These are phyloP conservation scores for Lolium multiflorum DNA, from an alignment of 176 grass and related monocot species.

Conservation along the genomic window DNA sequence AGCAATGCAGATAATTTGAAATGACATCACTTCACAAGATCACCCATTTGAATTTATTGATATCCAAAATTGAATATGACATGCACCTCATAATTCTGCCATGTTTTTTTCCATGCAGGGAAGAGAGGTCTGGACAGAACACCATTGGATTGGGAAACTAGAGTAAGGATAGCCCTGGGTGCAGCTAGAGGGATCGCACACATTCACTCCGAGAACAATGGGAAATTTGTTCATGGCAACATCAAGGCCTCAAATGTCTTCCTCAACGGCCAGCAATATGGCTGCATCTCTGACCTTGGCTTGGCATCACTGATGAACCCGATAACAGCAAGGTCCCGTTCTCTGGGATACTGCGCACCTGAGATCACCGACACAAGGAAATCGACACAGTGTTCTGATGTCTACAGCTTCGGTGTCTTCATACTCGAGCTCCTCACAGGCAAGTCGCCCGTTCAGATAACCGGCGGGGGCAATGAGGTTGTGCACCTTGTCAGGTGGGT, in stretches of 20 bases:
- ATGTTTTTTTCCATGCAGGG: conserved; percentile 39
- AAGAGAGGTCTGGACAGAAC: conserved; percentile 78
- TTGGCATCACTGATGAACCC: conserved; percentile 79
- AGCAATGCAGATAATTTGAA: background rate
- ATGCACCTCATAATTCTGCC: background rate
- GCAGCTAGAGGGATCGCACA: conserved; percentile 79
- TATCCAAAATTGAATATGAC: background rate
- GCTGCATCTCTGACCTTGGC: conserved; percentile 76
- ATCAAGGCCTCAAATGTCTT: conserved; percentile 96
- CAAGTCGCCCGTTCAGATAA: conserved; percentile 83
- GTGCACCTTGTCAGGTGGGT: conserved; percentile 98
- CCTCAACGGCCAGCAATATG: conserved; percentile 63
- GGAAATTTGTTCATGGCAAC: conserved; percentile 95
- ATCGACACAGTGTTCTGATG: conserved; percentile 70
- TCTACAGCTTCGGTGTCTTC: conserved; percentile 93
- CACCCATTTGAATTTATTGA: background rate
- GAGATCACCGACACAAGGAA: conserved; percentile 93
- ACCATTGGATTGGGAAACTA: conserved; percentile 89
- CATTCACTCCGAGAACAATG: conserved; percentile 83
- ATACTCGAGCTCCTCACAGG: conserved; percentile 89
- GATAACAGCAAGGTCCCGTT: conserved; percentile 73
- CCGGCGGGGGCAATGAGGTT: conserved; percentile 72
- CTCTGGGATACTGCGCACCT: conserved; percentile 79
- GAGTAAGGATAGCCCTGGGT: conserved; percentile 86
- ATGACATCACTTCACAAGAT: background rate